Base-by-base conservation (phyloP, 1,284 basidiomycete species). In the Rhizopogon parksii region DNA sequence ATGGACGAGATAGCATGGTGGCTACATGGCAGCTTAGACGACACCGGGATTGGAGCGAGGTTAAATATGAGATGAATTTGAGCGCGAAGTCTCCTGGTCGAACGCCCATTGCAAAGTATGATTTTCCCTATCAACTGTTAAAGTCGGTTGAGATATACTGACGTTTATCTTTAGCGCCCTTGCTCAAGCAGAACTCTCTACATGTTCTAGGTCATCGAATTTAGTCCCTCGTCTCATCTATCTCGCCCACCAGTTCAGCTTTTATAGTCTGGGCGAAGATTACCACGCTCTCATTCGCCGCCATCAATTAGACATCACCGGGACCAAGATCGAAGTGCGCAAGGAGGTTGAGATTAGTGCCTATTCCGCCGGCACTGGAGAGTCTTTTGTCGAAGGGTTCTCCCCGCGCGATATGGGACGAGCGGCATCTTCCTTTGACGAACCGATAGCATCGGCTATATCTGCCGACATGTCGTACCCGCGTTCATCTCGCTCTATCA, bases 181-280 rank as follows among this genome's bases (percentile, higher is more conserved):
- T 2, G 76, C 88, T 0, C 80, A 85, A 40, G 88, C 87, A 0
- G 91, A 95, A 61, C 75, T 94, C 12, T 86, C 86, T 42, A 91
- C 88, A 0, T 80, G 71, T 63, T 81, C 82, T 1, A 71, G 69
- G 4, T 80, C 80, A 2, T 70, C 75, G 0, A 72, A 68, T 2
- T 71, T 89, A 21, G 73, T 89, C 1, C 85, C 89, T 1, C 75
- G 81, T 0, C 76, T 86, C 0, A 75, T 95, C 36, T 93, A 93
- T 63, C 78, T 90, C 11, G 82, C 83, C 0, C 86, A 88, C 57
- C 89, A 93, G 56, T 87, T 92, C 65, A 74, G 82, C 7, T 94
- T 93, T 71, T 78, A 81, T 58, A 75, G 80, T 1, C 74, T 91
- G 0, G 78, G 81, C 1, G 85, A 86, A 55, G 89, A 92, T 62